A percentile compares a stretch with the other conserved stretches of the same genome.
These are phyloP conservation scores for Debaryomyces hansenii DNA, from an alignment of 805 yeast species.

Conservation along the genomic window DNA sequence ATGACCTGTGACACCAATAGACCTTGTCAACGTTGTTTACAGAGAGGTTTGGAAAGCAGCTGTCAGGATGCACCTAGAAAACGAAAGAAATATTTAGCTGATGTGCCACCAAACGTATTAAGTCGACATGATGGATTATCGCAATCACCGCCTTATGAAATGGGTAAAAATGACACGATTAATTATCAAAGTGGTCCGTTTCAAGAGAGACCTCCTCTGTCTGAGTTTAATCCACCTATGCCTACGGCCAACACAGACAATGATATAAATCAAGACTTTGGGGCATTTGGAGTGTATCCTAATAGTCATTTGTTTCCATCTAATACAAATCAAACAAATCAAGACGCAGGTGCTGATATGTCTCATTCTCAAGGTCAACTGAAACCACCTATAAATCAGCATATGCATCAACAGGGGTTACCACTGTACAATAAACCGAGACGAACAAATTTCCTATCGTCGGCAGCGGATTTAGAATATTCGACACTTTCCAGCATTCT, in stretches of 20 bases:
- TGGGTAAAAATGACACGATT: neutral
- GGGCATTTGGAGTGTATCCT: neutral
- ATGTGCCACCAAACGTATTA: slow-evolving; percentile 42
- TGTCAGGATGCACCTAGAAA: slow-evolving; percentile 92
- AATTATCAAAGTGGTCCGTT: slow-evolving; percentile 13
- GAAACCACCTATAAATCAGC: neutral
- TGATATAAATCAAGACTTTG: slow-evolving; percentile 5
- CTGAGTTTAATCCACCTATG: neutral
- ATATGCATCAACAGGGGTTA: slow-evolving; percentile 4
- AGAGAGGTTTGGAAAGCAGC: slow-evolving; percentile 61
- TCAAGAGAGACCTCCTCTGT: slow-evolving; percentile 13
- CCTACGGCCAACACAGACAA: neutral
- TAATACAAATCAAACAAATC: neutral
- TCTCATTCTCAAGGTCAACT: neutral
- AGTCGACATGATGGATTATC: neutral
- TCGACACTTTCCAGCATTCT: slow-evolving; percentile 66
- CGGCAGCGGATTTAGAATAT: slow-evolving; percentile 74
- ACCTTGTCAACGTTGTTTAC: slow-evolving; percentile 79
- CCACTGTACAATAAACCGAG: slow-evolving; percentile 7
- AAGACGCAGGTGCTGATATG: neutral
- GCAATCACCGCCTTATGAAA: slow-evolving; percentile 1
- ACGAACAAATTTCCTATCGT: slow-evolving; percentile 55
- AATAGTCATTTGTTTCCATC: neutral
- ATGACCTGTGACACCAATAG: slow-evolving; percentile 85
- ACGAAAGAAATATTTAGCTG: slow-evolving; percentile 75